phyloP scores from a whole-genome alignment of 176 grass and related monocot species.

The Zoysia pacifica region DNA sequence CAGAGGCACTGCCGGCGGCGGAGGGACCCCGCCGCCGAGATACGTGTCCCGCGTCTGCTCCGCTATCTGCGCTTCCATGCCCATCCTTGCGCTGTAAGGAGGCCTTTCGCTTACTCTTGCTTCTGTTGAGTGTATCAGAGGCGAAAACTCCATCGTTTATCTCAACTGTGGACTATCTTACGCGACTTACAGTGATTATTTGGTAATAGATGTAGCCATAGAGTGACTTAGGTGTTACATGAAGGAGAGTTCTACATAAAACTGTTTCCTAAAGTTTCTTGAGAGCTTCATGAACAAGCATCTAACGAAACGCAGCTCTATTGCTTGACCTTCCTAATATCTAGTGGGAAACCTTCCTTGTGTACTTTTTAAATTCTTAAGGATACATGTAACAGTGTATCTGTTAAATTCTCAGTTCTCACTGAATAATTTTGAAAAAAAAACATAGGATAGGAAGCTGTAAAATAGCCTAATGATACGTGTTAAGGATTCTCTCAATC shows the following conservation, averaged over 20 bases:
- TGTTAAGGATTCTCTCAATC: background rate
- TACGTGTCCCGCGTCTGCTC: conserved; percentile 82
- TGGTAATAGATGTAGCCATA: background rate
- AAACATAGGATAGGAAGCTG: background rate
- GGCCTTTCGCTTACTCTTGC: conserved; percentile 12
- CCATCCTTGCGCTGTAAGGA: conserved; percentile 76
- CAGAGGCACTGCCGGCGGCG: conserved; percentile 48
- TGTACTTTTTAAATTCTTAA: background rate
- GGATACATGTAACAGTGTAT: background rate
- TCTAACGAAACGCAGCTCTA: background rate
- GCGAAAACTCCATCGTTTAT: conserved; percentile 1
- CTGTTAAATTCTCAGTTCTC: background rate
- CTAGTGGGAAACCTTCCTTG: background rate
- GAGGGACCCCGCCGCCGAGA: conserved; percentile 62
- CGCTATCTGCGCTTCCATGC: conserved; percentile 76
- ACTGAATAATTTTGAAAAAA: conserved; percentile 1
- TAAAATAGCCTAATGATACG: background rate
- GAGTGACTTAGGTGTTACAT: background rate
- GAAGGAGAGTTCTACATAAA: background rate
- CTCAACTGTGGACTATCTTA: background rate
- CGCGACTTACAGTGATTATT: background rate
- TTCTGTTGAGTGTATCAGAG: conserved; percentile 8
- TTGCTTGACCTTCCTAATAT: background rate
- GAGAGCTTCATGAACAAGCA: background rate
- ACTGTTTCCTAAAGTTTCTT: background rate